These are phyloP conservation scores for Hymenochaete sp. DNA, from an alignment of 1,284 basidiomycete species.

Conservation along the genomic window DNA sequence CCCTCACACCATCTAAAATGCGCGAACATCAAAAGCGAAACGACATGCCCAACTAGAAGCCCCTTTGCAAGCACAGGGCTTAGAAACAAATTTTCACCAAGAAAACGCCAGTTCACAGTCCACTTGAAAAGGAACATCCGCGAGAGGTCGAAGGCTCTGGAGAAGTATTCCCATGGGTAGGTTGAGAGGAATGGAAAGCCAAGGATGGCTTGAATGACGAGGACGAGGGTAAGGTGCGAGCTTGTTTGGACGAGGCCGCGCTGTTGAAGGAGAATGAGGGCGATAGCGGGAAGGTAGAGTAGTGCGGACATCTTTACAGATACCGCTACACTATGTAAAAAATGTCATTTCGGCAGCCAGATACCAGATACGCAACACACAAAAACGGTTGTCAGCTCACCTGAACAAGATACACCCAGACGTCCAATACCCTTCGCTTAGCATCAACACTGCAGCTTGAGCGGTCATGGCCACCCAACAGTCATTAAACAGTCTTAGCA, in stretches of 20 bases:
- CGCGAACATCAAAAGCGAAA: slow-evolving; percentile 58
- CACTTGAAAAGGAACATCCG: slow-evolving; percentile 90
- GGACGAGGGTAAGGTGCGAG: slow-evolving; percentile 46
- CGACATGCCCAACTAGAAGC: slow-evolving; percentile 62
- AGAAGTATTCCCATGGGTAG: slow-evolving; percentile 59
- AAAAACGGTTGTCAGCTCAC: slow-evolving; percentile 24
- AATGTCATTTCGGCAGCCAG: slow-evolving; percentile 1
- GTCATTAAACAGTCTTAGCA: slow-evolving; percentile 92
- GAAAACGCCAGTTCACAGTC: slow-evolving; percentile 97
- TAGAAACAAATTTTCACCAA: slow-evolving; percentile 71
- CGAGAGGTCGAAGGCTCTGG: slow-evolving; percentile 79
- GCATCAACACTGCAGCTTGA: slow-evolving; percentile 54
- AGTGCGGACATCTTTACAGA: slow-evolving; percentile 96
- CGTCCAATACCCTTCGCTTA: slow-evolving; percentile 50
- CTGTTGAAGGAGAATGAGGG: slow-evolving; percentile 73
- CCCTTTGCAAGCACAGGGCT: slow-evolving; percentile 51
- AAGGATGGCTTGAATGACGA: slow-evolving; percentile 51
- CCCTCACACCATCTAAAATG: slow-evolving; percentile 73
- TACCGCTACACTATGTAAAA: slow-evolving; percentile 57
- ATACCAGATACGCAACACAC: neutral
- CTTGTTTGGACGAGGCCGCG: slow-evolving; percentile 54
- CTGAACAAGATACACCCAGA: slow-evolving; percentile 64
- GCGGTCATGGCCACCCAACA: slow-evolving; percentile 70
- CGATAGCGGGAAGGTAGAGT: slow-evolving; percentile 84
- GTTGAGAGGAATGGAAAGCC: slow-evolving; percentile 67